Conservation (phyloP, 2,329 filamentous ascomycete species). For the Stachybotrys elegans region DNA sequence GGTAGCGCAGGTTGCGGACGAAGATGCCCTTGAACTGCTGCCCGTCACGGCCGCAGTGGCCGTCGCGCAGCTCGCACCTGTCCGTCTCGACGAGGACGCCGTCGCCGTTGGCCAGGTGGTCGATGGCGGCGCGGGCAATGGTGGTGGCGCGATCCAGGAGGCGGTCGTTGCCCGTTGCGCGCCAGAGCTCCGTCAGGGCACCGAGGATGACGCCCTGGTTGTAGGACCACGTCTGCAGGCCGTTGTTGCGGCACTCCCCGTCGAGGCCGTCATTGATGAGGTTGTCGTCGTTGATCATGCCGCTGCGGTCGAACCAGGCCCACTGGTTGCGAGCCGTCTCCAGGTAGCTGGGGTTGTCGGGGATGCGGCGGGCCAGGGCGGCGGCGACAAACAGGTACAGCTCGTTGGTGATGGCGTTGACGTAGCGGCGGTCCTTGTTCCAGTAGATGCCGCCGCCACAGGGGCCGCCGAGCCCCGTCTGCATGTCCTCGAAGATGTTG, state of each 20-base stretch:
- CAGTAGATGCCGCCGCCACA: conserved; percentile 54
- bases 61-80: conserved; percentile 25
- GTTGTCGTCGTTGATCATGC: conserved; percentile 45
- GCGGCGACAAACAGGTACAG: conserved; percentile 50
- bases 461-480: conserved; percentile 37
- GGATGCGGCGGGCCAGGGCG: conserved; percentile 45
- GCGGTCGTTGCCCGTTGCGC: conserved; percentile 33
- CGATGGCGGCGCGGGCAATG: conserved; percentile 45
- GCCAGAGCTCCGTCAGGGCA: conserved; percentile 46
- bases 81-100: conserved; percentile 39
- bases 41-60: conserved; percentile 41
- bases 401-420: conserved; percentile 55
- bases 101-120: conserved; percentile 33
- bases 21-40: conserved; percentile 72
- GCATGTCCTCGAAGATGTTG: conserved; percentile 52
- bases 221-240: conserved; percentile 46
- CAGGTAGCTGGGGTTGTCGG: conserved; percentile 35
- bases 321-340: conserved; percentile 45
- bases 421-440: conserved; percentile 45
- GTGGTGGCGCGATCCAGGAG: neutral
- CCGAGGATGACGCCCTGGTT: conserved; percentile 56
- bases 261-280: conserved; percentile 51
- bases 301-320: conserved; percentile 46
- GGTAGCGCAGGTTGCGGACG: conserved; percentile 55
- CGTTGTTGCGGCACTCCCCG: conserved; percentile 45